Conservation (phyloP, 768 basidiomycete species). For the Tricholoma furcatifolium region DNA sequence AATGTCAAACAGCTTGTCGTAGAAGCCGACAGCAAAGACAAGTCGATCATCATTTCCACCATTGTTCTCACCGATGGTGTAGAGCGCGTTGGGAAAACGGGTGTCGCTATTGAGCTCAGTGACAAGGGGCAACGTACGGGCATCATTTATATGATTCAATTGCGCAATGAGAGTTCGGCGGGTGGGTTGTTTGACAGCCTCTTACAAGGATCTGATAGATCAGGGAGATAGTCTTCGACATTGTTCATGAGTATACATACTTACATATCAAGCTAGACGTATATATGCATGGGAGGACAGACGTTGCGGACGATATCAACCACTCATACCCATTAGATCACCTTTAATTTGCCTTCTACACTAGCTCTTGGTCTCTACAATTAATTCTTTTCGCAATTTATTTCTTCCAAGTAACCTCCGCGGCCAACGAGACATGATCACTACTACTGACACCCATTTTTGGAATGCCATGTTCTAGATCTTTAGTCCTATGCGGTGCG, state of each 20-base stretch:
- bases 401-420: conserved; percentile 47
- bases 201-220: conserved; percentile 81
- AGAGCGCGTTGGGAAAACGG: conserved; percentile 98
- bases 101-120: conserved; percentile 93
- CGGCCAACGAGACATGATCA: conserved; percentile 82
- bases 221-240: conserved; percentile 12
- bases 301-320: conserved; percentile 9
- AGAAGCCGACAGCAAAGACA: conserved; percentile 76
- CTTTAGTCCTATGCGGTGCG: conserved; percentile 53
- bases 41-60: conserved; percentile 84
- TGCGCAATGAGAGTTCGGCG: conserved; percentile 86
- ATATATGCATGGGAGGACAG: conserved; percentile 8
- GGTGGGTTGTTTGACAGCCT: conserved; percentile 83
- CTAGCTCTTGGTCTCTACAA: conserved; percentile 15
- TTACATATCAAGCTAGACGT: conserved; percentile 10
- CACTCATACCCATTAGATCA: conserved; percentile 6
- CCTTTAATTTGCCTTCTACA: conserved; percentile 9
- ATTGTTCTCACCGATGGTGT: conserved; percentile 96
- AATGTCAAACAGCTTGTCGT: conserved; percentile 97
- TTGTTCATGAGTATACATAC: background rate
- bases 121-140: conserved; percentile 91
- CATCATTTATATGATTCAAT: conserved; percentile 95
- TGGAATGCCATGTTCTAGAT: conserved; percentile 77
- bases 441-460: conserved; percentile 74
- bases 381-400: conserved; percentile 7